Evolutionary conservation across 192 early-diverging fungal species (phyloP).

Genomic region (Gigaspora rosea): DNA sequence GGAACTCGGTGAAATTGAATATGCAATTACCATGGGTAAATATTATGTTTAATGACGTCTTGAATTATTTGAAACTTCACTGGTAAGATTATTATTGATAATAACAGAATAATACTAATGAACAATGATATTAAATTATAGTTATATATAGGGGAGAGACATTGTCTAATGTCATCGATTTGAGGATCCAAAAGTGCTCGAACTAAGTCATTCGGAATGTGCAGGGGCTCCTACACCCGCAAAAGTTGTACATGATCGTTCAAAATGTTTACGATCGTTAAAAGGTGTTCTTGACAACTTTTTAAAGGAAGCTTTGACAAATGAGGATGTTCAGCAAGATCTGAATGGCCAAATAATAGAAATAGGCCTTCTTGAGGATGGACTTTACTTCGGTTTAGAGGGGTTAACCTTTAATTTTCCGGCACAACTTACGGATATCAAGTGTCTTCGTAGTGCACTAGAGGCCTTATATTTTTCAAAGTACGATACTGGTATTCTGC

Average conservation of each 20-base stretch:
- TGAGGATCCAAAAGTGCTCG: conserved; percentile 1
- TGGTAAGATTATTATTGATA: conserved; percentile 22
- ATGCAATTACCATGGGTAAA: conserved; percentile 21
- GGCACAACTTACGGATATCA: conserved; percentile 14
- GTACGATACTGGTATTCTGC: not conserved
- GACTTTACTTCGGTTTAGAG: conserved; percentile 16
- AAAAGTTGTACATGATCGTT: conserved; percentile 22
- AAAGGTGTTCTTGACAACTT: not conserved
- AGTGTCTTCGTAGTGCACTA: not conserved
- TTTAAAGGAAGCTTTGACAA: not conserved
- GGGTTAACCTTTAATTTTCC: conserved; percentile 16
- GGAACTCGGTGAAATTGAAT: conserved; percentile 24
- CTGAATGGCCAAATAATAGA: conserved; percentile 5
- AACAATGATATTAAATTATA: too few species aligned
- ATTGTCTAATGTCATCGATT: not conserved
- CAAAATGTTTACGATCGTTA: not conserved
- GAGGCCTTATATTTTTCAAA: conserved; percentile 17
- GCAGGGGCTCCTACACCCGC: not conserved
- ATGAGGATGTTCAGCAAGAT: conserved; percentile 1
- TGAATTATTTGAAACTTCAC: conserved; percentile 13
- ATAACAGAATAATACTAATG: not conserved
- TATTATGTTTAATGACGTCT: conserved; percentile 11
- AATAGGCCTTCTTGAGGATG: conserved; percentile 15
- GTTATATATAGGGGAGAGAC: not conserved
- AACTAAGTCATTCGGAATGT: conserved; percentile 20